Evolutionary conservation across 805 yeast genomes (phyloP).

Genomic region (Wilhelminamyces savonicus): DNA sequence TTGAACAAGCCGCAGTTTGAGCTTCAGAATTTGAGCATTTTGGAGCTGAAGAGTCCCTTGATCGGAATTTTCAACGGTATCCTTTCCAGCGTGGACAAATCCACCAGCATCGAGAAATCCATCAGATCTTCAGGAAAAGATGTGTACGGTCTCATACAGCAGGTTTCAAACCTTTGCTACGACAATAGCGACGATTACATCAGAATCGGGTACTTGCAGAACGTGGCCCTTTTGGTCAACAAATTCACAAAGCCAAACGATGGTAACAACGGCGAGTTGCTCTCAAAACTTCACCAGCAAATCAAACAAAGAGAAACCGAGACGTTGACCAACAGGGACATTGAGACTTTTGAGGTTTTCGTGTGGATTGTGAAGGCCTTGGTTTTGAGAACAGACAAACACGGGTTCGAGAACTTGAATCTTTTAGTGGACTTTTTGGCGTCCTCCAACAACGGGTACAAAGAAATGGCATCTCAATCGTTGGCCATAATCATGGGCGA

Average conservation of each 20-base stretch:
- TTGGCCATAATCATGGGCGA: conserved; percentile 66
- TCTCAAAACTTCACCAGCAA: too few relatives aligned
- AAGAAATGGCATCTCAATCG: conserved; percentile 37
- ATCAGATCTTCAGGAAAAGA: not conserved
- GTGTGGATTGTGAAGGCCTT: conserved; percentile 74
- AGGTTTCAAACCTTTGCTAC: conserved; percentile 6
- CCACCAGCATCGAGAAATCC: conserved; percentile 10
- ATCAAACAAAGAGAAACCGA: too few relatives aligned
- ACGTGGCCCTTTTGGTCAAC: conserved; percentile 50
- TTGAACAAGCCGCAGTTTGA: conserved; percentile 8
- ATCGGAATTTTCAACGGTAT: conserved; percentile 36
- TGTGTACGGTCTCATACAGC: conserved; percentile 2
- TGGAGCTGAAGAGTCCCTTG: conserved; percentile 21
- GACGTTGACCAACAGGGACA: conserved; percentile 3
- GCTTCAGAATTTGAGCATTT: conserved; percentile 10
- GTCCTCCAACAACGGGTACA: conserved; percentile 22
- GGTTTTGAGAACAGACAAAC: conserved; percentile 47
- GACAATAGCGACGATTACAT: conserved; percentile 16
- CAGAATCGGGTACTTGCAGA: conserved; percentile 52
- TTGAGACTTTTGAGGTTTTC: conserved; percentile 40
- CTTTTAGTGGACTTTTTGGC: conserved; percentile 17
- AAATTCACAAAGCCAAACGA: conserved; percentile 17
- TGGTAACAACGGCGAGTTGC: too few relatives aligned
- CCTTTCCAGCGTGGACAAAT: conserved; percentile 48
- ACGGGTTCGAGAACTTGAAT: conserved; percentile 18